Evolutionary conservation across 768 basidiomycete genomes (phyloP).

Genomic region (Boletus subparvulus): DNA sequence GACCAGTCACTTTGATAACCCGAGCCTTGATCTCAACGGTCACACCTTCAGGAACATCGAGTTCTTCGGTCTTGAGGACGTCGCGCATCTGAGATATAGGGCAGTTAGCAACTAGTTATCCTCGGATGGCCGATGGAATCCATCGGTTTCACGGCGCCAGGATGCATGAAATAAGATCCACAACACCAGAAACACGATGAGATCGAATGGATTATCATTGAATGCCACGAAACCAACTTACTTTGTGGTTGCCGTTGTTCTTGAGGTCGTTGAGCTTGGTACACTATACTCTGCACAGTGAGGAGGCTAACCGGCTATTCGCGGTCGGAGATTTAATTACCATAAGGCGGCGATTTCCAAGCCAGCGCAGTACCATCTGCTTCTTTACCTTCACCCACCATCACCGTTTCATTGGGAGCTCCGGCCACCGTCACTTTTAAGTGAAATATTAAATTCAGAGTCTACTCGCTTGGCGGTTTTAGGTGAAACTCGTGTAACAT

Average conservation of each 20-base stretch:
- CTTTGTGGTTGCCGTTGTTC: constrained; percentile 27
- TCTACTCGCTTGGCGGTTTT: constrained; percentile 30
- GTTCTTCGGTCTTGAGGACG: constrained; percentile 91
- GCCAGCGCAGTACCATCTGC: constrained; percentile 21
- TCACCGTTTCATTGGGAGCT: constrained; percentile 40
- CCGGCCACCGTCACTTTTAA: constrained; percentile 45
- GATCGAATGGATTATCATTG: not conserved
- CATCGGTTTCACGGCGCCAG: constrained; percentile 21
- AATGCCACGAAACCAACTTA: constrained; percentile 19
- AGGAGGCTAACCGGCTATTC: constrained; percentile 20
- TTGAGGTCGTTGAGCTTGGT: constrained; percentile 24
- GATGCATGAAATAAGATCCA: constrained; percentile 2
- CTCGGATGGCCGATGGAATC: constrained; percentile 37
- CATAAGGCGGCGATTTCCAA: constrained; percentile 27
- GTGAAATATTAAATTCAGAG: constrained; percentile 48
- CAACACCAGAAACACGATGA: not conserved
- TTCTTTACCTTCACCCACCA: constrained; percentile 49
- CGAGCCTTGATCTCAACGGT: constrained; percentile 88
- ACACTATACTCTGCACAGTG: constrained; percentile 2
- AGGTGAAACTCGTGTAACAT: constrained; percentile 36
- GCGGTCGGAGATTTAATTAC: constrained; percentile 39
- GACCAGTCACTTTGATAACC: constrained; percentile 87
- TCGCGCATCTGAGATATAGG: constrained; percentile 72
- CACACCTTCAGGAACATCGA: constrained; percentile 84
- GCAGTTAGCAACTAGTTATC: constrained; percentile 34